These are phyloP conservation scores for Ascochyta lentis DNA, from an alignment of 2,329 filamentous ascomycete genomes.

Conservation along the genomic window DNA sequence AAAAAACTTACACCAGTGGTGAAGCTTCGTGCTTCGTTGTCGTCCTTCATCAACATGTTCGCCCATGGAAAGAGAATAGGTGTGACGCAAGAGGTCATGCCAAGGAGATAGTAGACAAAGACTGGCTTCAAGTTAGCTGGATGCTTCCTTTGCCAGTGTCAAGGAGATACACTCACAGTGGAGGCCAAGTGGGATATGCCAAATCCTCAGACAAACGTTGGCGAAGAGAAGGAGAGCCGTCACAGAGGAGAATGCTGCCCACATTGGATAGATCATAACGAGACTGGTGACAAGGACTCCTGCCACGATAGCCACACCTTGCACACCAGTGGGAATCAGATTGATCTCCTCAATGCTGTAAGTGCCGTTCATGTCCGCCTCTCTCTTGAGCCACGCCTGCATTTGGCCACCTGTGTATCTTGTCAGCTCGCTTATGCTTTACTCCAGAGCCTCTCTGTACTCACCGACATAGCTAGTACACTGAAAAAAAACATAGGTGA, in stretches of 20 bases:
- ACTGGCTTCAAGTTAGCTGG: constrained; percentile 20
- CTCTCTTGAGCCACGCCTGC: constrained; percentile 59
- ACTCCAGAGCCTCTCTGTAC: neutral
- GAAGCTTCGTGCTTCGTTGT: constrained; percentile 51
- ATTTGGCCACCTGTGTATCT: constrained; percentile 47
- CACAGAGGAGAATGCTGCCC: constrained; percentile 53
- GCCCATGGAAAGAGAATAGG: constrained; percentile 37
- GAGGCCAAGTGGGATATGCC: constrained; percentile 54
- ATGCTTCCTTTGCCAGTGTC: too few relatives aligned
- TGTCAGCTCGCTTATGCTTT: neutral
- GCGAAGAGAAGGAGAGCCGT: constrained; percentile 50
- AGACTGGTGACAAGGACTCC: constrained; percentile 57
- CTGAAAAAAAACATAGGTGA: constrained; percentile 50
- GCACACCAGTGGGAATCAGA: constrained; percentile 55
- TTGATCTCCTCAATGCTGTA: constrained; percentile 58
- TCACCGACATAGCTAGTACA: constrained; percentile 48
- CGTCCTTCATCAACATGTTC: constrained; percentile 40
- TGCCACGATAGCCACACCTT: constrained; percentile 54
- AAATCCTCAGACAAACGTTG: constrained; percentile 54
- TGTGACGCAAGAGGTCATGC: constrained; percentile 34
- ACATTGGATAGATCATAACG: constrained; percentile 57
- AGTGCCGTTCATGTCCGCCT: constrained; percentile 36
- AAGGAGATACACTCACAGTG: constrained; percentile 25
- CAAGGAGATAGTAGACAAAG: constrained; percentile 33
- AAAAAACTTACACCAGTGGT: constrained; percentile 33